Base-by-base conservation (phyloP, 768 basidiomycete genomes). In the Rhizopogon rudus region DNA sequence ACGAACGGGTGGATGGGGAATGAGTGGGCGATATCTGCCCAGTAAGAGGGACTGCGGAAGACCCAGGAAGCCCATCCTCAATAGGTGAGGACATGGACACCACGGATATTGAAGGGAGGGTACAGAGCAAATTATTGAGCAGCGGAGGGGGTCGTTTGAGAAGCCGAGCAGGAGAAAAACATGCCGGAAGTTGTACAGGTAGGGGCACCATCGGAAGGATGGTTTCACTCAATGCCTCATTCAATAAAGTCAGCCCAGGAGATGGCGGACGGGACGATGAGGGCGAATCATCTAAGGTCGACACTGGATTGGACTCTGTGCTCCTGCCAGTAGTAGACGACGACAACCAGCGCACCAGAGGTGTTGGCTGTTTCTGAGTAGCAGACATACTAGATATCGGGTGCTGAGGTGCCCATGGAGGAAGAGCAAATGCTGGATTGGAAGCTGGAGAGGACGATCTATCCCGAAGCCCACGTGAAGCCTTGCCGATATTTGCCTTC, bases 61-160 rank as follows among this genome's bases (percentile, higher is more conserved):
- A 60, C 54, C 55, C 50, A 6, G 58, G 46, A 6, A 25, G 52
- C 5, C 37, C 29, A 35, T n/a, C 17, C 2, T 25, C 28, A 40
- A 58, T 52, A 35, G 59, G 57, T 40, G 46, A 60, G 40, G 58
- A 61, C 10, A 64, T 73, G 62, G 12, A 75, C 0, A 84, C 81
- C 13, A 87, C 69, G 1, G 83, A 81, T 6, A 83, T 73, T 6
- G 81, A 85, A 25, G 88, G 86, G 25, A 87, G 76, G 0, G 87
- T 82, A 1, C 80, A 75, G 44, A 84, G 80, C 52, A 86, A 74
- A 59, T 65, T 75, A 61, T 80, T 78, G 51, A 86, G 67, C 52
- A 81, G 76, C 7, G 79, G 77, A 7, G 83, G 83, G 0, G 78
- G 73, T 31, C 75, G 74, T 0, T 72, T 61, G 29, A 77, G 66